Base-by-base conservation (phyloP, 2,329 filamentous ascomycete species). In the Pseudogymnoascus sp. region DNA sequence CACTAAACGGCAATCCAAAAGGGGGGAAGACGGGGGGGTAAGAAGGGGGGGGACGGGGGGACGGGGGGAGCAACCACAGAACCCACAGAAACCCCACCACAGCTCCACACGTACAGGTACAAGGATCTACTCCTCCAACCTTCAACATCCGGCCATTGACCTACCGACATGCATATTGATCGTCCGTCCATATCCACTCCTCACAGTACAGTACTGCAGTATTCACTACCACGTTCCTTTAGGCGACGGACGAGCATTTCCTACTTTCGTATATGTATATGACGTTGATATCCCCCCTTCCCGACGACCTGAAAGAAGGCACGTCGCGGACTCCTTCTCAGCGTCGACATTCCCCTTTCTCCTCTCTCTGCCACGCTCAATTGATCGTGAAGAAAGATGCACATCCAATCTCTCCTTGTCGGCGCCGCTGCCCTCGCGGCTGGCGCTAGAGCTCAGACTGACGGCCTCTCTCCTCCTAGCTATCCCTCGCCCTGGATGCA, bases 401-500 rank as follows among this genome's bases (percentile, higher is more conserved):
- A 57, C n/a, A 57, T 57, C 10, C 51, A 57, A 13, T 57, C 51
- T 13, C 8, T 34, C 51, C 51, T 57, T 57, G 51, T 57, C 25
- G 51, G 51, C 28, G 51, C 51, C 60, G 36, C 16, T 48, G 36
- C 48, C 31, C 43, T 60, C 43, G 61, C 61, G 2, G 41, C 7
- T 5, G 36, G 28, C n/a, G 25, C 61, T 43, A 61, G 28, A 7
- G 61, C 48, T 14, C 39, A 48, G 25, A 63, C 48, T 43, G 19
- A 63, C 60, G 66, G 67, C 61, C 60, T 63, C 14, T 73, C 72
- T 41, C 71, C 72, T 36, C 73, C 73, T 0, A 67, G 65, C 60
- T 75, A 74, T 64, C 73, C 73, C 45, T 72, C 72, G 3, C 73
- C 73, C 2, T 75, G 73, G 73, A 73, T 73, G 70, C 63, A 68